A percentile compares a stretch with the other conserved stretches of the same genome.
phyloP scores from a whole-genome alignment of 371 early-diverging fungal genomes.

The Rhizopus arrhizus region DNA sequence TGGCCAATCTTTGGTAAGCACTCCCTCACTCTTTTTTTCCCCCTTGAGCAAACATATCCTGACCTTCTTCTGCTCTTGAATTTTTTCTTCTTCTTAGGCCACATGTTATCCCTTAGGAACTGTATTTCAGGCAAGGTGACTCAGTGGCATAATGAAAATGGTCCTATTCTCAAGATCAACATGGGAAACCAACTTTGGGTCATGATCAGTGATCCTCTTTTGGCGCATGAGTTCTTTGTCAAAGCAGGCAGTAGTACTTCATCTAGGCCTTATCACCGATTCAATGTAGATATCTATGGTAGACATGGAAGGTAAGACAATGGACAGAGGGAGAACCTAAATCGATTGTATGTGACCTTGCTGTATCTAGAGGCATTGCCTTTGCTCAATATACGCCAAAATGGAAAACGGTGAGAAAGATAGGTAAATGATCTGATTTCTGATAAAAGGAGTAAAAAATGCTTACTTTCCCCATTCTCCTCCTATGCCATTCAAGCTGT shows the following conservation, averaged over 20 bases:
- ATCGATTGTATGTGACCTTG: background rate
- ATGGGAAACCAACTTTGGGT: slow-evolving; percentile 23
- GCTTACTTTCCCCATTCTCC: no score
- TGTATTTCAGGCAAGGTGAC: slow-evolving; percentile 2
- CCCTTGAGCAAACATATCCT: no score
- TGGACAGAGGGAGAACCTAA: background rate
- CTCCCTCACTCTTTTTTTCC: no score
- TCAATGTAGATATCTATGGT: slow-evolving; percentile 15
- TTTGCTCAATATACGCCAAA: background rate
- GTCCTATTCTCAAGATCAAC: slow-evolving; percentile 15
- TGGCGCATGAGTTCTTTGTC: slow-evolving; percentile 25
- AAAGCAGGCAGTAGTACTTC: slow-evolving; percentile 10
- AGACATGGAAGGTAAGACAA: slow-evolving; percentile 11
- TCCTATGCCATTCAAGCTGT: slow-evolving; percentile 3
- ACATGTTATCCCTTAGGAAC: slow-evolving; percentile 10
- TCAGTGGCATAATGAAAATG: slow-evolving; percentile 22
- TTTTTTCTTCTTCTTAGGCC: background rate
- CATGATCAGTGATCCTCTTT: slow-evolving; percentile 14
- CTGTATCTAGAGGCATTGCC: background rate
- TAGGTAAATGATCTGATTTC: background rate
- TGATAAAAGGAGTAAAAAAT: no score
- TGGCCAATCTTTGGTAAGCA: no score
- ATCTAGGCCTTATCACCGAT: slow-evolving; percentile 17
- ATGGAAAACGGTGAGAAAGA: background rate
- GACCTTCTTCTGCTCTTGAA: no score